Evolutionary conservation across 495 filamentous ascomycete species (phyloP), one percentile per base, ranked within the genome.

Genomic region (Xylaria acuta): DNA sequence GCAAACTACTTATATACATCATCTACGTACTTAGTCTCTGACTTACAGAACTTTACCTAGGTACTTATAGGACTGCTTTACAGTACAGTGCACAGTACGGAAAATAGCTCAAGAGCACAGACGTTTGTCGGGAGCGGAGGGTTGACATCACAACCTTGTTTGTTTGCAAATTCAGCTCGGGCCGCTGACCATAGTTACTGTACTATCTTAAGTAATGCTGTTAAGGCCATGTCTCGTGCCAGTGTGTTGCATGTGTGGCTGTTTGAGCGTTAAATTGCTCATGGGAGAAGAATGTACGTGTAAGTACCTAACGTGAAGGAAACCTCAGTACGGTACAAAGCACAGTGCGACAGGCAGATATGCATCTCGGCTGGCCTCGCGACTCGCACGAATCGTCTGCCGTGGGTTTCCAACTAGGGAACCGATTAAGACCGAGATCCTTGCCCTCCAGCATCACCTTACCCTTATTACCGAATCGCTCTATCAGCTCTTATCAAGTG

Each of bases 231-330:
- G 40, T 64, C 40, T 49, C n/a, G 40, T 64, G 60, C 60, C 60
- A 64, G 40, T 20, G 22, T 30, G 43, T 51, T 51, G 65, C 65
- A 54, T 54, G 43, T 51, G 65, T 67, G 65, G 49, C 65, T 54
- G 65, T 67, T 67, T 67, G 65, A 67, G 34, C 22, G 30, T 56
- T 67, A 56, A 67, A 67, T 67, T 67, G 65, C 65, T 67, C 65
- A 56, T 54, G 25, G 36, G 34, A 67, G n/a, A 40, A 32, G 34
- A 27, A 67, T 22, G 58, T n/a, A 30, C n/a, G 16, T 7, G 60
- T 63, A 40, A n/a, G n/a, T n/a, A n/a, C n/a, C n/a, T n/a, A n/a
- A n/a, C 34, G 60, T 40, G 60, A 32, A 49, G 3, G 18, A 30
- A 45, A 49, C 64, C 64, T 38, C 6, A 1, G 18, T 36, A 66